Conservation (phyloP, 805 yeast species). For the Cyberlindnera maclurae region DNA sequence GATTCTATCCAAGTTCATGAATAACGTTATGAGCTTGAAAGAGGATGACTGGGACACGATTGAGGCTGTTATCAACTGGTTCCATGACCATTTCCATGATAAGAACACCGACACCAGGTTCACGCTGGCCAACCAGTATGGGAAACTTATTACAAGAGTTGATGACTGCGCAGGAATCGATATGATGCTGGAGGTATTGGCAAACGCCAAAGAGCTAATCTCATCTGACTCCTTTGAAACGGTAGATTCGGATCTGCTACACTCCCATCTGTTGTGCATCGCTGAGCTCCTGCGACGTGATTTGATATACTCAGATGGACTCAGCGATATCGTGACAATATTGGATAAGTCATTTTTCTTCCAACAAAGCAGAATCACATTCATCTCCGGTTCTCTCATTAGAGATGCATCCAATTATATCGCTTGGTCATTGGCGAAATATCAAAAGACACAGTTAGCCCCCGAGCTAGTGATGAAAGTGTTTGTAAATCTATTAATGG, state of each 20-base stretch:
- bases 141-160: conserved; percentile 35
- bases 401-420: conserved; percentile 83
- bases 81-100: conserved; percentile 37
- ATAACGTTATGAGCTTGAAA: conserved; percentile 11
- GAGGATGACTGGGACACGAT: conserved; percentile 23
- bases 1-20: conserved; percentile 18
- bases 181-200: conserved; percentile 25
- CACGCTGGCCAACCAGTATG: conserved; percentile 58
- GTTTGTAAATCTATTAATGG: conserved; percentile 34
- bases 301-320: conserved; percentile 6
- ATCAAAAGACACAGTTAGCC: conserved; percentile 23
- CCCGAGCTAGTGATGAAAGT: conserved; percentile 14
- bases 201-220: conserved; percentile 20
- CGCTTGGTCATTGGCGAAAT: conserved; percentile 67
- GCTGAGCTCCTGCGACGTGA: conserved; percentile 26
- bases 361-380: conserved; percentile 47
- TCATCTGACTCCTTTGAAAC: conserved; percentile 25
- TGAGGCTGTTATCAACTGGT: conserved; percentile 42
- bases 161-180: conserved; percentile 35
- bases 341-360: conserved; percentile 44
- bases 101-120: conserved; percentile 54
- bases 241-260: conserved; percentile 26
- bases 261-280: conserved; percentile 27
- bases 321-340: conserved; percentile 22
- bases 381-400: conserved; percentile 56